Evolutionary conservation across 495 filamentous ascomycete species (phyloP).

Genomic region (Mytilinidion resinicola): DNA sequence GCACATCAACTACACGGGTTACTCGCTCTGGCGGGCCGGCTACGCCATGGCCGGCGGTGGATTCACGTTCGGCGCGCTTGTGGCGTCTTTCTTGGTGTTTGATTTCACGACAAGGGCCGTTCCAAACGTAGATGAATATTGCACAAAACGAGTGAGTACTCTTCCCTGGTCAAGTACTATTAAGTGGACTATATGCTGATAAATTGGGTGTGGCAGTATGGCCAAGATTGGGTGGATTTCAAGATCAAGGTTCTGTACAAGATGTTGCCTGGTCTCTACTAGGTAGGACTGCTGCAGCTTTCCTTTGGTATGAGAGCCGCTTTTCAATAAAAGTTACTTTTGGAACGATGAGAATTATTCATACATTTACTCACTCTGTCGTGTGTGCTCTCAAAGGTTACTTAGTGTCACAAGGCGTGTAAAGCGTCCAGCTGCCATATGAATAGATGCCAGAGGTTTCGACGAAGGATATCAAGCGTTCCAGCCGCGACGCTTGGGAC

Average conservation of each 20-base stretch:
- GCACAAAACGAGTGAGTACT: conserved; percentile 29
- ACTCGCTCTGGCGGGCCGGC: conserved; percentile 50
- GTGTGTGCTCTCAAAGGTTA: too few relatives aligned
- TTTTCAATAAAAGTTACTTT: too few relatives aligned
- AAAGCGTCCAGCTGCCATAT: too few relatives aligned
- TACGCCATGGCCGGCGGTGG: conserved; percentile 47
- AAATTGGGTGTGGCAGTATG: not conserved
- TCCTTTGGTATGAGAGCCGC: too few relatives aligned
- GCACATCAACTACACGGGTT: conserved; percentile 56
- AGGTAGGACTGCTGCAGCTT: not conserved
- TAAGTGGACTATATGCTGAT: not conserved
- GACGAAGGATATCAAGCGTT: too few relatives aligned
- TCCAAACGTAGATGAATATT: conserved; percentile 47
- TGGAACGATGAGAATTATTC: too few relatives aligned
- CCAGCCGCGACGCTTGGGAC: too few relatives aligned
- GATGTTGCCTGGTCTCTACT: not conserved
- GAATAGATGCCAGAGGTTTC: too few relatives aligned
- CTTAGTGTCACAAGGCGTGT: too few relatives aligned
- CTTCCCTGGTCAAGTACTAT: not conserved
- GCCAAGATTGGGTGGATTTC: not conserved
- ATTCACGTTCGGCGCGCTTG: conserved; percentile 37
- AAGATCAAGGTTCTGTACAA: not conserved
- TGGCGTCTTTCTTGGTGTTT: conserved; percentile 39
- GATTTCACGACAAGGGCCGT: conserved; percentile 45
- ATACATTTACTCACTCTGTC: too few relatives aligned